A percentile compares a stretch with the other conserved stretches of the same genome.
Evolutionary conservation across 2,329 filamentous ascomycete species (phyloP).

Genomic region (Colletotrichum agaves): DNA sequence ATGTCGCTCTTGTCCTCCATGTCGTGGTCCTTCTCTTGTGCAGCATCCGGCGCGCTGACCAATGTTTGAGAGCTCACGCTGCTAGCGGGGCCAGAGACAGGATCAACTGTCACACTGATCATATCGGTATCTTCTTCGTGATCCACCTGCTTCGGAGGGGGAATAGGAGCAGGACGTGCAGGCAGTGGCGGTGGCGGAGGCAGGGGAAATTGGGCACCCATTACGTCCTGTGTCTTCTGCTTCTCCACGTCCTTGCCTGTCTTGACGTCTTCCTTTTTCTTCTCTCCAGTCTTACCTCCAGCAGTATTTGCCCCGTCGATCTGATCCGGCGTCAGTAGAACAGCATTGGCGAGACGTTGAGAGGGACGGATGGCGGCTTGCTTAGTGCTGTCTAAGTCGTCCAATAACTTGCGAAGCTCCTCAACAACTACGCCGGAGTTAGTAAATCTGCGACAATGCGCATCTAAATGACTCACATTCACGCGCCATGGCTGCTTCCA

Average conservation of each 20-base stretch:
- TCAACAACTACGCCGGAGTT: constrained; percentile 70
- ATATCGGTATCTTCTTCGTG: constrained; percentile 48
- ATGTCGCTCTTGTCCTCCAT: constrained; percentile 28
- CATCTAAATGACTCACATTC: constrained; percentile 71
- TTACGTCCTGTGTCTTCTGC: constrained; percentile 31
- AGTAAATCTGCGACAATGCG: constrained; percentile 44
- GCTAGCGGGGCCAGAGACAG: constrained; percentile 55
- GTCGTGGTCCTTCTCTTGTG: constrained; percentile 3
- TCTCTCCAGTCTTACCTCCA: too few species aligned
- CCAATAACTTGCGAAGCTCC: constrained; percentile 77
- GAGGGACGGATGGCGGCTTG: constrained; percentile 74
- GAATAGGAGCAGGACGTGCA: constrained; percentile 56
- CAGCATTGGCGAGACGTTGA: constrained; percentile 82
- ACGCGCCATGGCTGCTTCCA: constrained; percentile 73
- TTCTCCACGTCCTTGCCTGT: background rate
- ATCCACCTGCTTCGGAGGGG: constrained; percentile 43
- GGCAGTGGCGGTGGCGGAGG: constrained; percentile 60
- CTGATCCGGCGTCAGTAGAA: constrained; percentile 66
- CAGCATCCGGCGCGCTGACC: constrained; percentile 55
- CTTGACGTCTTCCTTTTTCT: background rate
- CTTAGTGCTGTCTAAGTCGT: constrained; percentile 73
- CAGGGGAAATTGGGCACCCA: constrained; percentile 36
- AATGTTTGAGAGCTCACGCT: constrained; percentile 63
- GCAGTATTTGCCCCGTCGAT: background rate
- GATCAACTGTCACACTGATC: constrained; percentile 47